Conservation (phyloP, 331 rosid species). For the Quercus phellos region DNA sequence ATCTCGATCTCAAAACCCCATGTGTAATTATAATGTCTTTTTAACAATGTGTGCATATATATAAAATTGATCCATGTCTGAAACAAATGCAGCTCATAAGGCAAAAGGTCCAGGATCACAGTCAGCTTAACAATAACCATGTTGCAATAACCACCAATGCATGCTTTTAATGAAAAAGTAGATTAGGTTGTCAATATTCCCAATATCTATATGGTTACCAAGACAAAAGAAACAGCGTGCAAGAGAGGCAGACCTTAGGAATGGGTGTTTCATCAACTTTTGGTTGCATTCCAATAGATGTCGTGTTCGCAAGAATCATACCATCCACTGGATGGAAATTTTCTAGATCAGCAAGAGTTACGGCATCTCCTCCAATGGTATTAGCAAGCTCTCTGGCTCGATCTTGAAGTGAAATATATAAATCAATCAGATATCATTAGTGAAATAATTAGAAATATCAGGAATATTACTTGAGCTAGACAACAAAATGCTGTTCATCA, state of each 20-base stretch:
- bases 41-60: no score
- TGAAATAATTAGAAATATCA: neutral
- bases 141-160: neutral
- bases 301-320: constrained; percentile 57
- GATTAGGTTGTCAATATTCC: constrained; percentile 4
- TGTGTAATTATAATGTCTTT: no score
- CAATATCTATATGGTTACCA: neutral
- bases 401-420: constrained; percentile 27
- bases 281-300: constrained; percentile 66
- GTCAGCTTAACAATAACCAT: no score
- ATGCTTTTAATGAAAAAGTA: constrained; percentile 6
- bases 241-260: constrained; percentile 59
- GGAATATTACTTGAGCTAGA: neutral
- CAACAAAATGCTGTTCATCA: neutral
- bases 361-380: constrained; percentile 44
- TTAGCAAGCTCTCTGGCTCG: constrained; percentile 58
- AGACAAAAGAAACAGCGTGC: constrained; percentile 12
- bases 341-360: constrained; percentile 45
- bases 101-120: neutral
- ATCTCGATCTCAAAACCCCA: no score
- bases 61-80: no score
- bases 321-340: constrained; percentile 54
- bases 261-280: constrained; percentile 69
- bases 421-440: neutral
- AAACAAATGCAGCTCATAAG: neutral